Evolutionary conservation across 768 basidiomycete genomes (phyloP).

Genomic region (Grammothele lineata): DNA sequence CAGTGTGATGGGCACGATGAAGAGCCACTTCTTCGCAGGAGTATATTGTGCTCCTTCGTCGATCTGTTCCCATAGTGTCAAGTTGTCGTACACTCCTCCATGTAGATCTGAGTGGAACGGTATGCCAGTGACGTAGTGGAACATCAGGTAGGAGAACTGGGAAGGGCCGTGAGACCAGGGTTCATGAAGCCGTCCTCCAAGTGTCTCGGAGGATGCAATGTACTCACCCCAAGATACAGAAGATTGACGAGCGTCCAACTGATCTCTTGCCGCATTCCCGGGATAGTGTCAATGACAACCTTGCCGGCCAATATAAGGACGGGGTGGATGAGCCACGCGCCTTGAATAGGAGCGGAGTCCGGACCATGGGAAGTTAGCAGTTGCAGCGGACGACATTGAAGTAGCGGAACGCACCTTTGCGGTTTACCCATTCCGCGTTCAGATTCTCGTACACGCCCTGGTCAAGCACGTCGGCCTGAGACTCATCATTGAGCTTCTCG

Average conservation of each 20-base stretch:
- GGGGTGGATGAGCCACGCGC: slow-evolving; percentile 97
- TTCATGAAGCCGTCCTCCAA: too few species aligned
- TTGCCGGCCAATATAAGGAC: slow-evolving; percentile 89
- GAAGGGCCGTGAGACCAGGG: too few species aligned
- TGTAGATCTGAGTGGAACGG: slow-evolving; percentile 88
- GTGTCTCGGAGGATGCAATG: background rate
- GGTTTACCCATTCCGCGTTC: slow-evolving; percentile 92
- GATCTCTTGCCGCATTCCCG: slow-evolving; percentile 89
- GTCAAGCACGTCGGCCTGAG: slow-evolving; percentile 72
- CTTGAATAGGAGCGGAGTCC: slow-evolving; percentile 36
- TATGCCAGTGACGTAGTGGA: slow-evolving; percentile 96
- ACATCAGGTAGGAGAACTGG: slow-evolving; percentile 96
- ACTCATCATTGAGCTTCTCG: slow-evolving; percentile 71
- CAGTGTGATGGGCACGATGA: slow-evolving; percentile 86
- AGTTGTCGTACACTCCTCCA: slow-evolving; percentile 93
- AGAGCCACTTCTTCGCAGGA: slow-evolving; percentile 95
- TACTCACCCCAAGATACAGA: slow-evolving; percentile 83
- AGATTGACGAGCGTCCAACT: slow-evolving; percentile 96
- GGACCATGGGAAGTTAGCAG: background rate
- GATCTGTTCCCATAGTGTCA: slow-evolving; percentile 99
- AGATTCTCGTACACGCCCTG: slow-evolving; percentile 78
- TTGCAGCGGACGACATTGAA: background rate
- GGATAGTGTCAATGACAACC: slow-evolving; percentile 88
- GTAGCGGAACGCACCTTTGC: slow-evolving; percentile 58
- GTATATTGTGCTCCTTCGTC: slow-evolving; percentile 99